These are phyloP conservation scores for Crithidia mellificae DNA, from an alignment of 208 protist species.

Conservation along the genomic window DNA sequence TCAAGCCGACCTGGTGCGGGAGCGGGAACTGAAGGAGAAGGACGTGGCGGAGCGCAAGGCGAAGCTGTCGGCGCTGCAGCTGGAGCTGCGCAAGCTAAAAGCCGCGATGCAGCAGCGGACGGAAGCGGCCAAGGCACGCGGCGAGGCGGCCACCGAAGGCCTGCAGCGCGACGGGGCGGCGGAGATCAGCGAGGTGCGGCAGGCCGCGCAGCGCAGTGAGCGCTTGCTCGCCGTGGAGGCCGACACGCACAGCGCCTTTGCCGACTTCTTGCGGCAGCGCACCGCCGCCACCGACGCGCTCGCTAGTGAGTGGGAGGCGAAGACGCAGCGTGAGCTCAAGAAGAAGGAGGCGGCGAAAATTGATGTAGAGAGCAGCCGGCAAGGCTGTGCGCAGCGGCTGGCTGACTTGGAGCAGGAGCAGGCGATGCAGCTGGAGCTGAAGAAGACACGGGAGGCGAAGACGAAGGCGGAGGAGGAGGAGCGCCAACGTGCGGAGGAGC, in stretches of 20 bases:
- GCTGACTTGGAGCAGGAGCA: slow-evolving; percentile 57
- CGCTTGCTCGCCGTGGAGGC: slow-evolving; percentile 51
- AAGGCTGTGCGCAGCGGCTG: slow-evolving; percentile 76
- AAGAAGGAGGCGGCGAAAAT: slow-evolving; percentile 76
- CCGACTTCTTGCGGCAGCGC: slow-evolving; percentile 66
- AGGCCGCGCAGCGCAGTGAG: slow-evolving; percentile 35
- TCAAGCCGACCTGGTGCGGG: slow-evolving; percentile 77
- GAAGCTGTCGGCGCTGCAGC: slow-evolving; percentile 60
- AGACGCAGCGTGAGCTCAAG: slow-evolving; percentile 80
- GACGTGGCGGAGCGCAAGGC: slow-evolving; percentile 74
- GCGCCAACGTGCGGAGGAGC: slow-evolving; percentile 39
- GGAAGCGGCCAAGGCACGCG: slow-evolving; percentile 63
- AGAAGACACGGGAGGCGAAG: slow-evolving; percentile 54
- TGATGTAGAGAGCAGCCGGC: slow-evolving; percentile 78
- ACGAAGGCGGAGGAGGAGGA: slow-evolving; percentile 31
- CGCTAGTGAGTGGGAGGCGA: slow-evolving; percentile 75
- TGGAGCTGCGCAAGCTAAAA: slow-evolving; percentile 72
- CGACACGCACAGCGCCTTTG: slow-evolving; percentile 61
- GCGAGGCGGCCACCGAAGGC: slow-evolving; percentile 71
- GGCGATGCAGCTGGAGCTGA: slow-evolving; percentile 47
- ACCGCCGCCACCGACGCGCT: slow-evolving; percentile 71
- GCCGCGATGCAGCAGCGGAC: slow-evolving; percentile 63
- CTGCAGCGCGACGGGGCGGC: slow-evolving; percentile 56
- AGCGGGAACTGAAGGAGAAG: slow-evolving; percentile 77
- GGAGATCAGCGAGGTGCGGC: slow-evolving; percentile 50